Evolutionary conservation across 78 protist species (phyloP).

Genomic region (Dictyostelium discoideum): DNA sequence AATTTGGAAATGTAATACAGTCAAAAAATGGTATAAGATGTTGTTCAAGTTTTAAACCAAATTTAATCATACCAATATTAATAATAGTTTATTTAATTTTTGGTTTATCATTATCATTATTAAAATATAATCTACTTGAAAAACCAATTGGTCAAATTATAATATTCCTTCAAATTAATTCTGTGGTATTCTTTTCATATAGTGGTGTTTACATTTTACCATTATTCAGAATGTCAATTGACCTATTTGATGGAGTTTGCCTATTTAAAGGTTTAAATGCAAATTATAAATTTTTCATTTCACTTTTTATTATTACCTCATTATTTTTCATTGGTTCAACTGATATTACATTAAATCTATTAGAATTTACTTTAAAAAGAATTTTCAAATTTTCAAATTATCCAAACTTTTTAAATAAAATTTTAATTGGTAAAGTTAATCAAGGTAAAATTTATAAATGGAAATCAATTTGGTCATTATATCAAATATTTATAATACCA

Average conservation of each 20-base stretch:
- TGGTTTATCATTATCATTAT: background rate
- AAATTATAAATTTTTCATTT: background rate
- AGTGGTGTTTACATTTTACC: background rate
- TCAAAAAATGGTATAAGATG: background rate
- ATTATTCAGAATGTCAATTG: background rate
- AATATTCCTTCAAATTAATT: background rate
- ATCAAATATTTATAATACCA: background rate
- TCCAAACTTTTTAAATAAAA: background rate
- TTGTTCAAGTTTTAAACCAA: background rate
- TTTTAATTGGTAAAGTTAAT: background rate
- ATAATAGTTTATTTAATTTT: background rate
- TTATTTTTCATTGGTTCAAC: background rate
- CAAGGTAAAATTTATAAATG: background rate
- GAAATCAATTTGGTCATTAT: slow-evolving; percentile 4
- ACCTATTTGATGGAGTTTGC: background rate
- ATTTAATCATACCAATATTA: background rate
- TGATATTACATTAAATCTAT: background rate
- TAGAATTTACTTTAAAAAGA: background rate
- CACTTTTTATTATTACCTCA: background rate
- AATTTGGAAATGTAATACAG: background rate
- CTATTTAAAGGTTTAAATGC: background rate
- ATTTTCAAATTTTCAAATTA: background rate
- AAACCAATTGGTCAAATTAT: background rate
- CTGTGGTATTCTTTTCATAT: background rate
- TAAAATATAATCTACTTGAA: background rate